phyloP scores from a whole-genome alignment of 2,329 filamentous ascomycete genomes.

The Salinomyces thailandicus region DNA sequence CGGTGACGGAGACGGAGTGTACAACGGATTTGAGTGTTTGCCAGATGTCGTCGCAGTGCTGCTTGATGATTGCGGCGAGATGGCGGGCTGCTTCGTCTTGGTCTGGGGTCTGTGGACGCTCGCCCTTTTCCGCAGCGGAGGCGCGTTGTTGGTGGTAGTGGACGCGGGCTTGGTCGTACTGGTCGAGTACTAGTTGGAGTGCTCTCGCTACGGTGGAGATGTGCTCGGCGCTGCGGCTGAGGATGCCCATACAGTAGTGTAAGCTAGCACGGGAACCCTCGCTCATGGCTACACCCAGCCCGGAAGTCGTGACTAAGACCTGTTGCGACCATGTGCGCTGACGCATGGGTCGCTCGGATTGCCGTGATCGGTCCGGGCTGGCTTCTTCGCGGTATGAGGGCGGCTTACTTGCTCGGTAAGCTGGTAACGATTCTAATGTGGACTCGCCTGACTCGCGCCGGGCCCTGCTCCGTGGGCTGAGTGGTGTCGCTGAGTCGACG shows the following conservation, averaged over 20 bases:
- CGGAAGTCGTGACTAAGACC: conserved; percentile 74
- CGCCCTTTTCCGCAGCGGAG: conserved; percentile 17
- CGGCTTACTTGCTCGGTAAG: conserved; percentile 63
- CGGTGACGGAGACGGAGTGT: conserved; percentile 75
- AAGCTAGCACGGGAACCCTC: conserved; percentile 76
- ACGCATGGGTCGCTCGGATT: conserved; percentile 24
- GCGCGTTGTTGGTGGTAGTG: conserved; percentile 42
- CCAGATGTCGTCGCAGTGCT: conserved; percentile 42
- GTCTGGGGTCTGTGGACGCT: conserved; percentile 23
- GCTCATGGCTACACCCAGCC: conserved; percentile 82
- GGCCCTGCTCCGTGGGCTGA: conserved; percentile 16
- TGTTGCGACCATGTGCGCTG: conserved; percentile 57
- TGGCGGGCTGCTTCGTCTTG: conserved; percentile 37
- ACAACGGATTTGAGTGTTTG: conserved; percentile 62
- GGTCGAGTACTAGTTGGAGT: conserved; percentile 64
- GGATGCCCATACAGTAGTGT: conserved; percentile 71
- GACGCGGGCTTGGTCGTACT: conserved; percentile 54
- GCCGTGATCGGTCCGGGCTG: conserved; percentile 21
- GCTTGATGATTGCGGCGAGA: conserved; percentile 68
- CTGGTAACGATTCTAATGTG: conserved; percentile 64
- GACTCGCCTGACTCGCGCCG: conserved; percentile 54
- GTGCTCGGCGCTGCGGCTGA: conserved; percentile 72
- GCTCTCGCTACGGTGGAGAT: conserved; percentile 65
- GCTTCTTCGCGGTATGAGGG: conserved; percentile 26
- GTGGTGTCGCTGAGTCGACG: background rate